Evolutionary conservation across 352 stramenopile species (phyloP), one percentile per base, ranked within the genome.

Genomic region (Pythium dissotocum): DNA sequence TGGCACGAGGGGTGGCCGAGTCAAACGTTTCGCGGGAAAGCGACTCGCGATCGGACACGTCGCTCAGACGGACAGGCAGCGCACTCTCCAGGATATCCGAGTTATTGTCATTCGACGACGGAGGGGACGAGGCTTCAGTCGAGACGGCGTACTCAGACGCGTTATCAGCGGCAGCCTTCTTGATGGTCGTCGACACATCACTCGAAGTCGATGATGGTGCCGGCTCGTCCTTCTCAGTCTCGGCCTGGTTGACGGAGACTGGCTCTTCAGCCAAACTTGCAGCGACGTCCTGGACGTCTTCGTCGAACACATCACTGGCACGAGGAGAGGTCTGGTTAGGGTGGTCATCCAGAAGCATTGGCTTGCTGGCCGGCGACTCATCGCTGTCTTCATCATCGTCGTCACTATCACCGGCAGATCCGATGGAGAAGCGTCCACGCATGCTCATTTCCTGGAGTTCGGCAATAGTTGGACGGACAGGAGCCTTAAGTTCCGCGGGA

Each of bases 381-480:
- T 76, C 61, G 30, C 63, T 55, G n/a, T 65, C 67, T 0, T 72
- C 70, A 53, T 83, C 76, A 12, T 73, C 77, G 30, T 79, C 76
- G 9, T 82, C 73, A 44, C 68, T 77, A 40, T 72, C 73, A 14
- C 69, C 57, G 2, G 48, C 73, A 0, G 72, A 83, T 1, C 79
- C 18, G 12, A 75, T 73, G 6, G 78, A 87, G 51, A 87, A 81
- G 12, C 78, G 75, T 8, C 78, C 78, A 18, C 63, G 73, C 72
- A 83, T 69, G 42, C 79, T 85, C 51, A 87, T 46, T 33, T 80
- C 66, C 48, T 85, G 72, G 36, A 87, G 72, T 38, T 87, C 79
- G 1, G 69, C 64, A 7, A 83, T 56, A 1, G 79, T 82, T n/a
- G 77, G 79, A 12, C 65, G 49, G 18, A 65, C 1, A 6, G 55